Evolutionary conservation across 1,139 yeast species (phyloP).

Genomic region (Waltiozyma solani): DNA sequence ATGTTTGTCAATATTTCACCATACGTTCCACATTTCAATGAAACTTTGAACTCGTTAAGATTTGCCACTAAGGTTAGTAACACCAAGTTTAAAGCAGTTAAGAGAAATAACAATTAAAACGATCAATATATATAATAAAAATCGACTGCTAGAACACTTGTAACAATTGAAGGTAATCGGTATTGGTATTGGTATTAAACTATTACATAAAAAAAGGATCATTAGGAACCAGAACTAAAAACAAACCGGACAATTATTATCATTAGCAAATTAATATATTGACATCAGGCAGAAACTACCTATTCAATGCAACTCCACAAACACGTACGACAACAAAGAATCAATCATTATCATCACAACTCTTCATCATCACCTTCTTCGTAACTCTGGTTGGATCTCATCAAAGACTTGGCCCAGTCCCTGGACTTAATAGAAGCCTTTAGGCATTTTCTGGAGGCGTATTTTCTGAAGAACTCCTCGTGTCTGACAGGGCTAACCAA

Average conservation of each 20-base stretch:
- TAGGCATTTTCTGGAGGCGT: slow-evolving; percentile 82
- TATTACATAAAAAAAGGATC: too few relatives aligned
- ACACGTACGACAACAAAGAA: too few relatives aligned
- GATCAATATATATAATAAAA: too few relatives aligned
- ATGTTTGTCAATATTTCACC: slow-evolving; percentile 94
- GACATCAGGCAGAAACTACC: too few relatives aligned
- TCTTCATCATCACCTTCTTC: slow-evolving; percentile 1
- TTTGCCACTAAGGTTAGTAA: slow-evolving; percentile 79
- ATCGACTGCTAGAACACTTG: too few relatives aligned
- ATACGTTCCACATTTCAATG: slow-evolving; percentile 47
- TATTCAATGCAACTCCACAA: too few relatives aligned
- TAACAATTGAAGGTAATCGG: too few relatives aligned
- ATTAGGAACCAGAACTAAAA: too few relatives aligned
- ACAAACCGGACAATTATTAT: too few relatives aligned
- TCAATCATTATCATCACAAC: background rate
- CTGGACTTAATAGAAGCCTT: slow-evolving; percentile 82
- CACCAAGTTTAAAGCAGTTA: slow-evolving; percentile 28
- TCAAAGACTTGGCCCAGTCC: slow-evolving; percentile 71
- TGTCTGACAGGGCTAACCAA: slow-evolving; percentile 79
- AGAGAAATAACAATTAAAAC: background rate
- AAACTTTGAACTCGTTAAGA: slow-evolving; percentile 74
- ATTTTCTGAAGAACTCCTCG: slow-evolving; percentile 88
- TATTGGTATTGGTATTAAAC: too few relatives aligned
- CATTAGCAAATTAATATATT: too few relatives aligned
- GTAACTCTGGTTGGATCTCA: slow-evolving; percentile 21